These are phyloP conservation scores for Rosellinia necatrix DNA, from an alignment of 2,329 filamentous ascomycete genomes.

Conservation along the genomic window DNA sequence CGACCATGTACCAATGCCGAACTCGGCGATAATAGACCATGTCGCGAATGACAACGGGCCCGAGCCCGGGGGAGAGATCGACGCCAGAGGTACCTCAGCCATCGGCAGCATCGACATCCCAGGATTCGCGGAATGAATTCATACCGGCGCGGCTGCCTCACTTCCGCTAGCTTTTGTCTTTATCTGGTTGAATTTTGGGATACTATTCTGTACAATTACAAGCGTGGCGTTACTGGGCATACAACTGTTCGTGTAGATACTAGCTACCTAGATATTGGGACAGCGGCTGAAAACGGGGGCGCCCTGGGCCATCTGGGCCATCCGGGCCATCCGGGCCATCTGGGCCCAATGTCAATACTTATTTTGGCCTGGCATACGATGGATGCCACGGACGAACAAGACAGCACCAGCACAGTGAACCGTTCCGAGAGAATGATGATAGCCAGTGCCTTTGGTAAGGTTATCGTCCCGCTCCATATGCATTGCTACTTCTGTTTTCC, in stretches of 20 bases:
- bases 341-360: no score
- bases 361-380: no score
- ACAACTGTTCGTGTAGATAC: conserved; percentile 3
- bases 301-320: conserved; percentile 1
- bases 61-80: conserved; percentile 17
- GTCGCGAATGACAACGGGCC: conserved; percentile 28
- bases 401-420: no score
- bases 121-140: conserved; percentile 45
- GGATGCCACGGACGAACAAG: no score
- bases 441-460: no score
- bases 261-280: neutral
- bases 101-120: conserved; percentile 14
- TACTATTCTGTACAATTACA: conserved; percentile 22
- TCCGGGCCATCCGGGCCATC: conserved; percentile 6
- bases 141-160: conserved; percentile 63
- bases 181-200: conserved; percentile 16
- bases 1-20: conserved; percentile 37
- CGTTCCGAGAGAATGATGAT: no score
- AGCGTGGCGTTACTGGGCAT: conserved; percentile 27
- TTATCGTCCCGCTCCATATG: no score
- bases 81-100: conserved; percentile 16
- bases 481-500: no score
- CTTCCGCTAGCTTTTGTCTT: conserved; percentile 47
- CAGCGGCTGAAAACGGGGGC: conserved; percentile 6
- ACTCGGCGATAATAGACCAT: conserved; percentile 35